Base-by-base conservation (phyloP, 371 early-diverging fungal species). In the Rhizopus stolonifer region DNA sequence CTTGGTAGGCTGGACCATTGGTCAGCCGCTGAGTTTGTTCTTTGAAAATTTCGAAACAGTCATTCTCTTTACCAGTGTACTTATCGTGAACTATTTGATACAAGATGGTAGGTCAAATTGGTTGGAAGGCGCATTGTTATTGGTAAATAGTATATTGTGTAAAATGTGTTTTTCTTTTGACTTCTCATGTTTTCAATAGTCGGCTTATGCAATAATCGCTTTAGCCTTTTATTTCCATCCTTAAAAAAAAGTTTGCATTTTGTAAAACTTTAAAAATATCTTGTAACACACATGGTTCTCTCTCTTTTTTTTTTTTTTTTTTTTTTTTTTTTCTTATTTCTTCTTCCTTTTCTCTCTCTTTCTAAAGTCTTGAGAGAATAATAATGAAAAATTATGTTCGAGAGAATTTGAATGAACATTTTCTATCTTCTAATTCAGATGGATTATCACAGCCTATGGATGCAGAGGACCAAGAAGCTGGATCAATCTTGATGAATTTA, bases 1-100 rank as follows among this genome's bases (percentile, higher is more conserved):
- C 34, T 77, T 95, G 47, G 65, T 88, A 10, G 95, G 95, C 2
- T 96, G 97, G 95, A 78, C 82, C 52, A 89, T 93, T 49, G 64
- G 60, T 40, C 76, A 85, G 56, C 86, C 82, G 6, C 81, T 95
- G 83, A 86, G 85, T 21, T 72, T 96, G 15, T 85, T 81, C 70
- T 95, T 96, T 67, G 80, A 85, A 32, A 68, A 82, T 8, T 92
- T 94, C 64, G 92, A 94, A 58, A 90, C 91, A 2, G 80, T 81
- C 7, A 79, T 93, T 10, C 56, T 94, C 49, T 93, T 94, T 65
- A 73, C 90, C 24, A 81, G 91, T n/a, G 91, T 95, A 13, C 67
- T 94, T 60, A 83, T 94, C 33, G 89, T 87, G 44, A 92, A 88
- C 68, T 91, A 90, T 64, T 66, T 92, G 21, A 85, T 92, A 57